Evolutionary conservation across 208 protist genomes (phyloP).

Genomic region (Trypanosoma platydactyli): DNA sequence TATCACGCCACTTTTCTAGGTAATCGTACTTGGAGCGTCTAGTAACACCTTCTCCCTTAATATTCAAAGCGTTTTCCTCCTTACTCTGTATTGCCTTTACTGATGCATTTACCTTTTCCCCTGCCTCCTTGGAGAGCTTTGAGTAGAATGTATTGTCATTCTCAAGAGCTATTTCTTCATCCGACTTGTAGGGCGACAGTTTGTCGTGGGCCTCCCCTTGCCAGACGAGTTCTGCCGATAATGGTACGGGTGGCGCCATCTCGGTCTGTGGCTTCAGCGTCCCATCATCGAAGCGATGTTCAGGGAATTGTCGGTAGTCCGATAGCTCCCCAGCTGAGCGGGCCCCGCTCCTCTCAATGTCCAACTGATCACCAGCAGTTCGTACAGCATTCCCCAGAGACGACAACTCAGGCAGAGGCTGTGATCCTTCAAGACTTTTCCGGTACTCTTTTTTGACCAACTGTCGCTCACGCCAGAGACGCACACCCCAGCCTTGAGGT

Average conservation of each 20-base stretch:
- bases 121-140: slow-evolving; percentile 46
- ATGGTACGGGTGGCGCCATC: slow-evolving; percentile 54
- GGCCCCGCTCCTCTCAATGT: slow-evolving; percentile 80
- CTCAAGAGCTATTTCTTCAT: slow-evolving; percentile 83
- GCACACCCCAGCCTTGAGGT: slow-evolving; percentile 80
- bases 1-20: slow-evolving; percentile 88
- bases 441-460: slow-evolving; percentile 72
- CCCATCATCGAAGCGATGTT: slow-evolving; percentile 76
- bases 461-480: slow-evolving; percentile 82
- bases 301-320: slow-evolving; percentile 61
- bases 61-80: slow-evolving; percentile 49
- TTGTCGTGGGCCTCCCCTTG: slow-evolving; percentile 65
- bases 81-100: slow-evolving; percentile 62
- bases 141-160: slow-evolving; percentile 85
- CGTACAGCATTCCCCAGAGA: slow-evolving; percentile 52
- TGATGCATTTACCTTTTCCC: slow-evolving; percentile 45
- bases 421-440: slow-evolving; percentile 51
- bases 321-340: slow-evolving; percentile 58
- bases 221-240: slow-evolving; percentile 81
- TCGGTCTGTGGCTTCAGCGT: slow-evolving; percentile 65
- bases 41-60: slow-evolving; percentile 58
- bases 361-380: slow-evolving; percentile 73
- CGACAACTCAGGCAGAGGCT: slow-evolving; percentile 51
- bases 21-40: slow-evolving; percentile 89
- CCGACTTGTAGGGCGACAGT: slow-evolving; percentile 81